Base-by-base conservation (phyloP, 768 basidiomycete species). In the Suillus alpinus region DNA sequence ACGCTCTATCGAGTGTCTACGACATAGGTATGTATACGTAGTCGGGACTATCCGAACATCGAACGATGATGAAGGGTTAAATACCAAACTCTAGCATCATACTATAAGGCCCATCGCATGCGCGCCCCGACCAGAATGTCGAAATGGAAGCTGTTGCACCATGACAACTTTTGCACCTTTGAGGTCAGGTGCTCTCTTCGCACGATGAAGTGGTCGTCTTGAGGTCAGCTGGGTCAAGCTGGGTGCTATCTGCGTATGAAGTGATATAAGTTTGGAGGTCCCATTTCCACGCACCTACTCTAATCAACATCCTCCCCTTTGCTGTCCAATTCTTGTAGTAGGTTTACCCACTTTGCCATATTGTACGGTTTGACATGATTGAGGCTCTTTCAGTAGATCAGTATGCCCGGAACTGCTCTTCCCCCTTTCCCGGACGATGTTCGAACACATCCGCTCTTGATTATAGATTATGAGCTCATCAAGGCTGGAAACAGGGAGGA, bases 361-460 rank as follows among this genome's bases (percentile, higher is more conserved):
- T 53, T 8, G 14, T 37, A 14, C 8, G 23, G 36, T 37, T 37
- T 26, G 52, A 55, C 8, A 18, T 39, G 23, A 37, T 18, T 26
- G n/a, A 20, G 13, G 34, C 2, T 32, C 23, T 20, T 32, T 36
- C 34, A 9, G 20, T 41, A 41, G n/a, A 52, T 52, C 20, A 60
- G 32, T n/a, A 79, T 79, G 78, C 70, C 74, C 20, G 72, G 70
- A 58, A 67, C 65, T 0, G 59, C 66, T 6, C 51, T 69, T 6
- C 79, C 79, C 1, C 76, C 80, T 9, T 83, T 83, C 65, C 81
- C 83, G 0, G 67, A 69, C 3, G 75, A 79, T 55, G 75, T 80
- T 14, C 73, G 70, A 4, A 78, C 78, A 0, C 79, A 81, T 32
- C 80, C 80, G 0, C 63, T 84, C 1, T 74, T 81, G 9, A 68